Conservation (phyloP, 192 early-diverging fungal genomes). For the Coemansia sp. region DNA sequence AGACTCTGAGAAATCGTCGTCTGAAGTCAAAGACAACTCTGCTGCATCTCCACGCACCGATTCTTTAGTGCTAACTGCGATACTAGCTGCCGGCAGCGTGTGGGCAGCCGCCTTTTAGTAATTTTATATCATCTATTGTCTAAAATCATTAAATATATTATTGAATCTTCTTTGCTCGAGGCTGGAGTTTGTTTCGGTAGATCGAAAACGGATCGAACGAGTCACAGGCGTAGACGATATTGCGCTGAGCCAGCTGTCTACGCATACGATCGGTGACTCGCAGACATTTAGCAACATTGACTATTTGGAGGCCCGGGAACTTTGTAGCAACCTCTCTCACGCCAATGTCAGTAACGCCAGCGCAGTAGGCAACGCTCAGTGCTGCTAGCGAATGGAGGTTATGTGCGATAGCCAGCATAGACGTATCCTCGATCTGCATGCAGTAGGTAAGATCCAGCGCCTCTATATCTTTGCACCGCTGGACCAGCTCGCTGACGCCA, state of each 20-base stretch:
- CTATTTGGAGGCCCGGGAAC: conserved; percentile 35
- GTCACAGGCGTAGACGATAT: conserved; percentile 19
- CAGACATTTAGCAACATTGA: conserved; percentile 55
- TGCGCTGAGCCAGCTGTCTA: conserved; percentile 4
- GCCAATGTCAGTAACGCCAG: conserved; percentile 51
- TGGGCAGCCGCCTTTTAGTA: not conserved
- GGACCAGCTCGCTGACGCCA: conserved; percentile 57
- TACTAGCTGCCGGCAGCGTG: conserved; percentile 4
- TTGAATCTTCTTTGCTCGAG: not conserved
- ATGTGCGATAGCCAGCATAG: conserved; percentile 53
- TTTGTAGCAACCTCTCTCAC: conserved; percentile 40
- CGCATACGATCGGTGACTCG: conserved; percentile 32
- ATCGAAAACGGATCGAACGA: conserved; percentile 43
- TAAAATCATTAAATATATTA: not conserved
- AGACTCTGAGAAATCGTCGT: not conserved
- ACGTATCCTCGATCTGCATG: conserved; percentile 55
- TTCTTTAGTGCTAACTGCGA: not conserved
- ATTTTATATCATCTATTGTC: not conserved
- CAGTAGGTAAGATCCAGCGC: conserved; percentile 60
- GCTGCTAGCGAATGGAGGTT: conserved; percentile 30
- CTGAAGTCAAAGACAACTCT: conserved; percentile 13
- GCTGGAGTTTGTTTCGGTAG: not conserved
- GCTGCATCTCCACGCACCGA: not conserved
- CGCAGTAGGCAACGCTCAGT: conserved; percentile 57
- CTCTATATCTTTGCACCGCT: conserved; percentile 51